These are phyloP conservation scores for Peribolospora kevripleyi DNA, from an alignment of 768 basidiomycete species.

Conservation along the genomic window DNA sequence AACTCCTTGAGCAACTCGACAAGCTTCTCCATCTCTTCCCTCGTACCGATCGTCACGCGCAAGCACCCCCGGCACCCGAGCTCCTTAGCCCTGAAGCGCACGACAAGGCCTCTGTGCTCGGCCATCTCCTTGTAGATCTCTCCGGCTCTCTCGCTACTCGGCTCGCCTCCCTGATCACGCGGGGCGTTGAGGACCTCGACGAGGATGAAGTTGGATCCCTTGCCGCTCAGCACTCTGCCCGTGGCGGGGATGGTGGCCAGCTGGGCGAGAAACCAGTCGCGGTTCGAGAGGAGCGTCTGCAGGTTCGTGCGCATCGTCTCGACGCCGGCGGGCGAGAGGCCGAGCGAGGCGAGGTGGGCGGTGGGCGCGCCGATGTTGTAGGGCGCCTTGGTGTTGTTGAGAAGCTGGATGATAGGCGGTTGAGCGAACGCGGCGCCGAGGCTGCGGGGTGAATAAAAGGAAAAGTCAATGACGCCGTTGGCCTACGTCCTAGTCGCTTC, in stretches of 20 bases:
- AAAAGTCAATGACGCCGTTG: background rate
- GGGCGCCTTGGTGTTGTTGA: slow-evolving; percentile 87
- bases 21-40: slow-evolving; percentile 44
- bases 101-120: slow-evolving; percentile 58
- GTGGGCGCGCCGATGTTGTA: slow-evolving; percentile 89
- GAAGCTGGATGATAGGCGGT: slow-evolving; percentile 66
- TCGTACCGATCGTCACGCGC: slow-evolving; percentile 68
- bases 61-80: slow-evolving; percentile 64
- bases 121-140: slow-evolving; percentile 58
- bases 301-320: slow-evolving; percentile 30
- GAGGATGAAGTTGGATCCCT: slow-evolving; percentile 74
- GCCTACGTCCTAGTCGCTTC: too few relatives aligned
- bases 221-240: slow-evolving; percentile 47
- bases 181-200: slow-evolving; percentile 37
- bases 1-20: slow-evolving; percentile 33
- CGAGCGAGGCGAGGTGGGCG: slow-evolving; percentile 52
- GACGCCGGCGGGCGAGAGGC: slow-evolving; percentile 35
- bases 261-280: slow-evolving; percentile 21
- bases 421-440: slow-evolving; percentile 75
- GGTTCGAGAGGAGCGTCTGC: slow-evolving; percentile 33
- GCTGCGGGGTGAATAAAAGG: slow-evolving; percentile 22
- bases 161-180: slow-evolving; percentile 20
- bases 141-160: slow-evolving; percentile 39
- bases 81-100: slow-evolving; percentile 69
- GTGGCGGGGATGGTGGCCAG: slow-evolving; percentile 9